Conservation (phyloP, 306 rosid genomes). For the Macrotyloma uniflorum region DNA sequence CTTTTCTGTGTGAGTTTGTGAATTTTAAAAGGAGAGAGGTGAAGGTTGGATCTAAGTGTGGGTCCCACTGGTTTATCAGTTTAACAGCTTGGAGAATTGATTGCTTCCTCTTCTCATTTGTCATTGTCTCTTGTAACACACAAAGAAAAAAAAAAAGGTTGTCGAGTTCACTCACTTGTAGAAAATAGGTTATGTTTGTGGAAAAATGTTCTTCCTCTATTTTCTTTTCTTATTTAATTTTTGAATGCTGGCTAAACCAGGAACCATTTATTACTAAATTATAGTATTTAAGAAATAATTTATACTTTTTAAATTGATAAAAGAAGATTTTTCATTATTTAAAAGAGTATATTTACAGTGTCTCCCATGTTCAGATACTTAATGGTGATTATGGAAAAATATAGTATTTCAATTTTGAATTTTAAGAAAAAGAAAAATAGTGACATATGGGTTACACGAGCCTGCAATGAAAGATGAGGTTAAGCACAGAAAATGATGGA, state of each 20-base stretch:
- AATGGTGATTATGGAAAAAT: too few relatives aligned
- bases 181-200: constrained; percentile 18
- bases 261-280: too few relatives aligned
- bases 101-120: constrained; percentile 7
- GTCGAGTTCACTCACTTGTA: neutral
- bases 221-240: too few relatives aligned
- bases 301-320: too few relatives aligned
- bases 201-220: too few relatives aligned
- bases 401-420: neutral
- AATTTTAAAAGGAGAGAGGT: neutral
- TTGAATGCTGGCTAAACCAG: too few relatives aligned
- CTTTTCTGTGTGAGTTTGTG: neutral
- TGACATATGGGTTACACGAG: neutral
- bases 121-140: constrained; percentile 37
- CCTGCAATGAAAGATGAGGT: neutral
- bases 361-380: too few relatives aligned
- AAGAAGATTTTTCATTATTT: too few relatives aligned
- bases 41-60: neutral
- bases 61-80: constrained; percentile 34
- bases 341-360: too few relatives aligned
- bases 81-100: constrained; percentile 37
- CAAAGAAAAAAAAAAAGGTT: neutral
- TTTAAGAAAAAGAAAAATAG: constrained; percentile 13
- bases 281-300: too few relatives aligned
- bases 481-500: constrained; percentile 1